Conservation (phyloP, 1,139 yeast species). For the Starmera stellimalicola region DNA sequence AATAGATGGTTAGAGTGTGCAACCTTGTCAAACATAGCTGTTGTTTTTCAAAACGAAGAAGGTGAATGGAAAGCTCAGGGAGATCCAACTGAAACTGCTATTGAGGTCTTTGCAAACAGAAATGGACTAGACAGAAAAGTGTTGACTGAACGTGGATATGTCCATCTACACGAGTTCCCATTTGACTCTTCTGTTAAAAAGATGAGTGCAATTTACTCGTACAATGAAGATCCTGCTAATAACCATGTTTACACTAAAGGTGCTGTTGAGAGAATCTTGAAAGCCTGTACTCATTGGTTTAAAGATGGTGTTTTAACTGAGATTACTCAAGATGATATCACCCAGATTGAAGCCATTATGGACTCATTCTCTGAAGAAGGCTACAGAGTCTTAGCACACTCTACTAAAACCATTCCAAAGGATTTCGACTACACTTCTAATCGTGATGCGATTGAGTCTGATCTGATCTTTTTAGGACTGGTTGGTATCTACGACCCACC, state of each 20-base stretch:
- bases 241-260: constrained; percentile 56
- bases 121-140: constrained; percentile 34
- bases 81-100: constrained; percentile 80
- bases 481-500: constrained; percentile 85
- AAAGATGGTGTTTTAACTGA: constrained; percentile 26
- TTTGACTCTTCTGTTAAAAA: constrained; percentile 72
- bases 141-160: constrained; percentile 26
- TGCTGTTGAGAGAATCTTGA: constrained; percentile 66
- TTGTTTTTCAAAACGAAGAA: constrained; percentile 32
- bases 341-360: constrained; percentile 46
- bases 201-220: constrained; percentile 54
- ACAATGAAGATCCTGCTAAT: constrained; percentile 21
- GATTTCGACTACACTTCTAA: constrained; percentile 23
- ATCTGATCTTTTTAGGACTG: constrained; percentile 54
- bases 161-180: constrained; percentile 58
- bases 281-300: constrained; percentile 49
- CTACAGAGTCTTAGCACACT: constrained; percentile 67
- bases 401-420: constrained; percentile 27
- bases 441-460: constrained; percentile 46
- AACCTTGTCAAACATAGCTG: constrained; percentile 66
- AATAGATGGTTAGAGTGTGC: constrained; percentile 48
- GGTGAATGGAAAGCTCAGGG: constrained; percentile 67
- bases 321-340: constrained; percentile 34
- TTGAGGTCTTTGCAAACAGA: constrained; percentile 61
- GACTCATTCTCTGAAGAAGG: constrained; percentile 58